Percentiles rank a stretch among this genome's conserved stretches.
Conservation (phyloP, 441 rosid species). For the Corymbia calophylla region DNA sequence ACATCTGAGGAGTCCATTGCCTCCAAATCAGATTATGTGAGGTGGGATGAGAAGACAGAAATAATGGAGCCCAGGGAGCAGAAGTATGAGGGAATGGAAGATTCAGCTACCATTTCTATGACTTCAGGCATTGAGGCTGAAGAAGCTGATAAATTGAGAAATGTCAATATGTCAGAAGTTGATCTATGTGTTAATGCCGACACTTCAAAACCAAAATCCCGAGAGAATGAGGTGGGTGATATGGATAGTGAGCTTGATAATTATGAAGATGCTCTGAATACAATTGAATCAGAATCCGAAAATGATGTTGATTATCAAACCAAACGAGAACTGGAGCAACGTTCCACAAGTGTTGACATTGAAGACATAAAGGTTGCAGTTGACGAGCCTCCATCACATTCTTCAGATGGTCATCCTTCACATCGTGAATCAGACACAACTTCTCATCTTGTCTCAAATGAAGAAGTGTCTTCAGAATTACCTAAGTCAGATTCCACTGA, state of each 20-base stretch:
- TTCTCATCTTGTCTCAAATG: slow-evolving; percentile 8
- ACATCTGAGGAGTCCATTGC: slow-evolving; percentile 31
- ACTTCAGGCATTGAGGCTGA: neutral
- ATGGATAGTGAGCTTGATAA: slow-evolving; percentile 76
- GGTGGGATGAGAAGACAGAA: slow-evolving; percentile 87
- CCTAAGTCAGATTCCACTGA: slow-evolving; percentile 14
- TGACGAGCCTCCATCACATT: slow-evolving; percentile 1
- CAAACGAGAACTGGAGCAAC: slow-evolving; percentile 37
- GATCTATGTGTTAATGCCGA: slow-evolving; percentile 17
- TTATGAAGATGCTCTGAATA: slow-evolving; percentile 81
- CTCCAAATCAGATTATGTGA: slow-evolving; percentile 42
- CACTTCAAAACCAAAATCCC: slow-evolving; percentile 19
- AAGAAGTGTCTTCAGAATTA: slow-evolving; percentile 9
- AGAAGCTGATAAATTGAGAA: slow-evolving; percentile 8
- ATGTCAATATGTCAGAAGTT: slow-evolving; percentile 13
- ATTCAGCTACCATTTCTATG: slow-evolving; percentile 13
- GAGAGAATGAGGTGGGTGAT: slow-evolving; percentile 29
- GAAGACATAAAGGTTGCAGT: slow-evolving; percentile 16
- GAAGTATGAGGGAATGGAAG: slow-evolving; percentile 19
- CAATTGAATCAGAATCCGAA: slow-evolving; percentile 81
- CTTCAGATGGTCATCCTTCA: slow-evolving; percentile 16
- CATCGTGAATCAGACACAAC: slow-evolving; percentile 16
- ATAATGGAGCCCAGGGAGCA: slow-evolving; percentile 31
- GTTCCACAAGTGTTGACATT: slow-evolving; percentile 11
- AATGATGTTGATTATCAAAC: slow-evolving; percentile 42